Conservation (phyloP, 1,139 yeast genomes). For the Hansenula anomala region DNA sequence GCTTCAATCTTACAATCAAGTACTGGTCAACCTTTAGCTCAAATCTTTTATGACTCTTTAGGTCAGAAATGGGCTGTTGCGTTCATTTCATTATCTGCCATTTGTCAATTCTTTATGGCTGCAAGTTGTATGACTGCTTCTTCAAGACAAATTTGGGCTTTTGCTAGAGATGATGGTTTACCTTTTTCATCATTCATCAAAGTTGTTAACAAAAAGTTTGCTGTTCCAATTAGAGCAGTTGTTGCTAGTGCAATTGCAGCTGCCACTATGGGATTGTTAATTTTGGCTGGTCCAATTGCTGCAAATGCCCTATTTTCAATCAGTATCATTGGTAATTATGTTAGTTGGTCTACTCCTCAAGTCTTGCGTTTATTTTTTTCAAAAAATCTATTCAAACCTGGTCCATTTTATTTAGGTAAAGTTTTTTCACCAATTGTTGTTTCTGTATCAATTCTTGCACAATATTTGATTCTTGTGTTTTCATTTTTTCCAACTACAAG, state of each 20-base stretch:
- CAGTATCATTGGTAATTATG: not conserved
- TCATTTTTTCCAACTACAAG: constrained; percentile 43
- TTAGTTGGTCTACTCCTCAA: not conserved
- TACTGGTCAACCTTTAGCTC: not conserved
- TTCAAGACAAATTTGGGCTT: not conserved
- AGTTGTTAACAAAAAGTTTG: not conserved
- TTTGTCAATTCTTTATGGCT: not conserved
- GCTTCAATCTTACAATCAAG: not conserved
- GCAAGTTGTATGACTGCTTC: not conserved
- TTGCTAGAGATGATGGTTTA: not conserved
- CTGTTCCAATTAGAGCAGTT: not conserved
- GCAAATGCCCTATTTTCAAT: not conserved
- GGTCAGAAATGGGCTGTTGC: not conserved
- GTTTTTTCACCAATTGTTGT: constrained; percentile 38
- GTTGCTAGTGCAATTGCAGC: not conserved
- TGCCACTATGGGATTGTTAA: not conserved
- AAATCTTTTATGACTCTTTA: not conserved
- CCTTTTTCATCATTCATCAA: not conserved
- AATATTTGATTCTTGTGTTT: constrained; percentile 35
- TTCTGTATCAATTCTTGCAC: constrained; percentile 29
- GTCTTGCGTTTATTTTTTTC: constrained; percentile 23
- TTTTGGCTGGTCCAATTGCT: not conserved
- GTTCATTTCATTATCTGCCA: not conserved
- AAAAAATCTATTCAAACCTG: constrained; percentile 46
- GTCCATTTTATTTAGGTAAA: constrained; percentile 54